Evolutionary conservation across 2,329 filamentous ascomycete genomes (phyloP).

Genomic region (Fusarium brachygibbosum): DNA sequence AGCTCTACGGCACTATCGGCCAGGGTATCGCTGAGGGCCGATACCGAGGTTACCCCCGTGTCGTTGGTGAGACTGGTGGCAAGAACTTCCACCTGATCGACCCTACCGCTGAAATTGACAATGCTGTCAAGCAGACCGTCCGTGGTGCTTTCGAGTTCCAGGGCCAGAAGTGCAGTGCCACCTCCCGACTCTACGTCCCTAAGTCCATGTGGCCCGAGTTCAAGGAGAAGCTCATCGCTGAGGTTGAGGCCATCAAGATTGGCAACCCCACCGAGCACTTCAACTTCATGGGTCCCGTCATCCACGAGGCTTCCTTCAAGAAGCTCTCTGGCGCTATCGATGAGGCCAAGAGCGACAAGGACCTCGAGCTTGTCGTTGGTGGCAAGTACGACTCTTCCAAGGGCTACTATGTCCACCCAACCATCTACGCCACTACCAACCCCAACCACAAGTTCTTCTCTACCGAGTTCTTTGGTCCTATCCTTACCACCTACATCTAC

Average conservation of each 20-base stretch:
- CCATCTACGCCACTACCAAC: constrained; percentile 81
- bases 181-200: constrained; percentile 83
- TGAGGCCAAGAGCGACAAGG: constrained; percentile 79
- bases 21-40: constrained; percentile 83
- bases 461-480: constrained; percentile 85
- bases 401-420: constrained; percentile 88
- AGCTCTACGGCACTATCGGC: constrained; percentile 88
- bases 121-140: constrained; percentile 84
- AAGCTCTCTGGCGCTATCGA: constrained; percentile 84
- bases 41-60: constrained; percentile 87
- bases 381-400: constrained; percentile 82
- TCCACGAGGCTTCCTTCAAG: constrained; percentile 84
- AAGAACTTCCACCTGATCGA: constrained; percentile 95
- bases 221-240: constrained; percentile 73
- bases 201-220: constrained; percentile 81
- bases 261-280: constrained; percentile 76
- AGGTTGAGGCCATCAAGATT: constrained; percentile 77
- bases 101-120: constrained; percentile 79
- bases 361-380: constrained; percentile 79
- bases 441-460: constrained; percentile 80
- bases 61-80: constrained; percentile 91
- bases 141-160: constrained; percentile 92
- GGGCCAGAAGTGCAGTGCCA: constrained; percentile 91
- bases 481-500: constrained; percentile 82
- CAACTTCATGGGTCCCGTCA: constrained; percentile 90